A percentile compares a stretch with the other conserved stretches of the same genome.
Evolutionary conservation across 208 protist species (phyloP).

Genomic region (Endotrypanum monterogeii): DNA sequence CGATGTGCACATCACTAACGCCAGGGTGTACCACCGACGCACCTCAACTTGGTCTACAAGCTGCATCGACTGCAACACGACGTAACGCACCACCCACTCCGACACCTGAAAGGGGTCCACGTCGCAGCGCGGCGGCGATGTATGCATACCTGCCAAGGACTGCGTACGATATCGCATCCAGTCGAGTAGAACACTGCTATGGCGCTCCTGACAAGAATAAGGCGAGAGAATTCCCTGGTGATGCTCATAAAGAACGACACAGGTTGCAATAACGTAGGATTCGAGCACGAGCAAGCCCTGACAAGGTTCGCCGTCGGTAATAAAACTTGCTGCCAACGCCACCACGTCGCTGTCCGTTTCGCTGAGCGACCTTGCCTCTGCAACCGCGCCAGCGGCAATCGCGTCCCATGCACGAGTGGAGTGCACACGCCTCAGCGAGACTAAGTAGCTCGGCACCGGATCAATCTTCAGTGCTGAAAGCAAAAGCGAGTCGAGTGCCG

Average conservation of each 20-base stretch:
- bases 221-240: not conserved
- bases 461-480: slow-evolving; percentile 10
- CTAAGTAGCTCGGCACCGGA: slow-evolving; percentile 16
- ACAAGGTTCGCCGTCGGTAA: slow-evolving; percentile 41
- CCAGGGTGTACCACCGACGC: slow-evolving; percentile 69
- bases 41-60: slow-evolving; percentile 46
- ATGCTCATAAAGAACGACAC: slow-evolving; percentile 39
- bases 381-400: slow-evolving; percentile 49
- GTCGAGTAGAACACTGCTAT: slow-evolving; percentile 22
- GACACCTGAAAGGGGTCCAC: slow-evolving; percentile 22
- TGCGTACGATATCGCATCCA: slow-evolving; percentile 29
- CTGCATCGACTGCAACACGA: slow-evolving; percentile 43
- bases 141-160: not conserved
- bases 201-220: slow-evolving; percentile 17
- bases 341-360: slow-evolving; percentile 58
- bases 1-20: slow-evolving; percentile 40
- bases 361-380: slow-evolving; percentile 48
- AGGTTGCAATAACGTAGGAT: slow-evolving; percentile 63
- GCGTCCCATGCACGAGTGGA: slow-evolving; percentile 44
- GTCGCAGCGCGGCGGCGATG: slow-evolving; percentile 9
- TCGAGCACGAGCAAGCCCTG: slow-evolving; percentile 56
- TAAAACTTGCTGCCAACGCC: slow-evolving; percentile 50
- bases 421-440: slow-evolving; percentile 19
- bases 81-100: slow-evolving; percentile 26
- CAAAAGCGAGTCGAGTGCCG: too few relatives aligned